Percentiles rank a stretch among this genome's conserved stretches.
These are phyloP conservation scores for Mycena vitilis DNA, from an alignment of 768 basidiomycete species.

Conservation along the genomic window DNA sequence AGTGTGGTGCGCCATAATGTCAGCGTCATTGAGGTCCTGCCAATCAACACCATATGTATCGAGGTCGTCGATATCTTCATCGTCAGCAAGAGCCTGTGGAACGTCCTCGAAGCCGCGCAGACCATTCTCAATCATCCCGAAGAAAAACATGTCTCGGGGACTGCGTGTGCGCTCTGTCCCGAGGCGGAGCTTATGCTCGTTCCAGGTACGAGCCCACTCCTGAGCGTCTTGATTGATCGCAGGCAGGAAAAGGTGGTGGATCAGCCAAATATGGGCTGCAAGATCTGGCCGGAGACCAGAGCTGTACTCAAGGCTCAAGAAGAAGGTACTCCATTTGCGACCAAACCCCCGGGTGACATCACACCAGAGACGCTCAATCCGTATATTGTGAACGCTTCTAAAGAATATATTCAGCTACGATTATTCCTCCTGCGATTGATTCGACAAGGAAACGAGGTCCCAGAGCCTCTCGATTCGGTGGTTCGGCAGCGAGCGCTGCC, in stretches of 20 bases:
- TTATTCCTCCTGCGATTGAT: too few relatives aligned
- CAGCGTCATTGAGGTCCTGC: constrained; percentile 39
- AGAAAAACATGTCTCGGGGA: constrained; percentile 37
- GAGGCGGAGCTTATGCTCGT: constrained; percentile 40
- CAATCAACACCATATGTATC: constrained; percentile 40
- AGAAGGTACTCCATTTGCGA: constrained; percentile 48
- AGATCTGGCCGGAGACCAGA: constrained; percentile 41
- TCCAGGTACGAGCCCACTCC: constrained; percentile 46
- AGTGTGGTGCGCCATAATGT: constrained; percentile 25
- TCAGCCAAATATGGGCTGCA: constrained; percentile 48
- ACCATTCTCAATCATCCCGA: constrained; percentile 36
- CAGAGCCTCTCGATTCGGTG: background rate
- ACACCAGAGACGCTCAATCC: constrained; percentile 50
- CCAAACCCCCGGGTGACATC: constrained; percentile 48
- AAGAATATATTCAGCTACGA: background rate
- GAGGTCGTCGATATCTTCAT: constrained; percentile 21
- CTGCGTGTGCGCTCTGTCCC: constrained; percentile 20
- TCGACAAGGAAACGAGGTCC: background rate
- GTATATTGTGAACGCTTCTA: constrained; percentile 42
- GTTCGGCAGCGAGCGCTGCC: background rate
- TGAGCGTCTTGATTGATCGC: constrained; percentile 41
- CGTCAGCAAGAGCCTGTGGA: background rate
- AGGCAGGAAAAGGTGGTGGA: constrained; percentile 48
- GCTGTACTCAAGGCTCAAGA: constrained; percentile 43
- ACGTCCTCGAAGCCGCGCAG: constrained; percentile 26